phyloP scores from a whole-genome alignment of 169 alveolate genomes.

The Plasmodium berghei region DNA sequence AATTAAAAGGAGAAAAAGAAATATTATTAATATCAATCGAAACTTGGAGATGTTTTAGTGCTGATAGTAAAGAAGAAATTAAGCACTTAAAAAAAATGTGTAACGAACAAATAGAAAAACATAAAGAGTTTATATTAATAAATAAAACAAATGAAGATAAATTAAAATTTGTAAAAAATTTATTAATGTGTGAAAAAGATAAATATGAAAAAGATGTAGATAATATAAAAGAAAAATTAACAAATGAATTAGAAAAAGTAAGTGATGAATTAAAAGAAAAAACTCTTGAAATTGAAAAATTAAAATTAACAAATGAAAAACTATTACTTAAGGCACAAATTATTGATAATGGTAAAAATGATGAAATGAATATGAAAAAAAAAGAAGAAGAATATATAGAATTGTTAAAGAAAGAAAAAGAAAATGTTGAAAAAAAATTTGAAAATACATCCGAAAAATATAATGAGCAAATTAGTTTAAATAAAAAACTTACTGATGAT shows the following conservation, averaged over 20 bases:
- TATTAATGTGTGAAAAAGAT: constrained; percentile 11
- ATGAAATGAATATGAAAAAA: constrained; percentile 6
- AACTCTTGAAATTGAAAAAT: constrained; percentile 8
- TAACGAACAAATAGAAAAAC: constrained; percentile 54
- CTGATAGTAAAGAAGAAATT: constrained; percentile 53
- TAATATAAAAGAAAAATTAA: constrained; percentile 15
- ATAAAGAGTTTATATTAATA: constrained; percentile 38
- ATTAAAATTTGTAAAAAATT: constrained; percentile 11
- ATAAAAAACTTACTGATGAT: constrained; percentile 27
- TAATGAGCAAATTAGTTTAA: constrained; percentile 4
- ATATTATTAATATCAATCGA: constrained; percentile 23
- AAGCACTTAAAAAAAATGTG: constrained; percentile 18
- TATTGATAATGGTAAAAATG: constrained; percentile 18
- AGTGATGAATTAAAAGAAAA: constrained; percentile 14
- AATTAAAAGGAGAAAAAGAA: constrained; percentile 48
- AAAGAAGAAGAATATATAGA: constrained; percentile 53
- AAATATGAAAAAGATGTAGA: constrained; percentile 46
- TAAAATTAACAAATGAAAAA: constrained; percentile 12
- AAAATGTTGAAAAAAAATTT: constrained; percentile 18
- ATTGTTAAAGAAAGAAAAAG: constrained; percentile 26
- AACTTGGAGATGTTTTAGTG: constrained; percentile 53
- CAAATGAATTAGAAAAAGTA: constrained; percentile 4
- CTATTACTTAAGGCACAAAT: not conserved
- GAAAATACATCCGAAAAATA: constrained; percentile 18
- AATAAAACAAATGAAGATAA: constrained; percentile 45